Evolutionary conservation across 768 basidiomycete species (phyloP).

Genomic region (Lepiota venenata): DNA sequence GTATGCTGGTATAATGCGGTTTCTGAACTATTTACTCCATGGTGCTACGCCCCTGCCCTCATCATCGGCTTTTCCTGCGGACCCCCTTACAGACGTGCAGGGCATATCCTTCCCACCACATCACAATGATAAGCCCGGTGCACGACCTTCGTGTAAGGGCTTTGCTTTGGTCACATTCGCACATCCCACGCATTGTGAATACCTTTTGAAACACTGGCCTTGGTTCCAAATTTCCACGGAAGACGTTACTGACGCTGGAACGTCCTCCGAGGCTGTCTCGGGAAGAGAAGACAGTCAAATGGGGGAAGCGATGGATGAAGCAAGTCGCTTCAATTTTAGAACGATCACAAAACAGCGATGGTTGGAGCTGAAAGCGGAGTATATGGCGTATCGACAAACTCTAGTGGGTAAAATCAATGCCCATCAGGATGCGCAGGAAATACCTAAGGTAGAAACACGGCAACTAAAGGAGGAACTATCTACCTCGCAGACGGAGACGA

Average conservation of each 20-base stretch:
- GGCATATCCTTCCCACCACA: slow-evolving; percentile 57
- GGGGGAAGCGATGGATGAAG: slow-evolving; percentile 29
- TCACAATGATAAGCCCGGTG: slow-evolving; percentile 54
- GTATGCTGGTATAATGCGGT: slow-evolving; percentile 44
- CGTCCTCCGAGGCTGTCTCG: no score
- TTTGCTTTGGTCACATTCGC: slow-evolving; percentile 70
- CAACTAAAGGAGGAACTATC: neutral
- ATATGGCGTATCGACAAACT: slow-evolving; percentile 55
- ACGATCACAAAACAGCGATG: slow-evolving; percentile 54
- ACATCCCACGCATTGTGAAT: slow-evolving; percentile 31
- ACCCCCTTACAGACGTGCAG: slow-evolving; percentile 37
- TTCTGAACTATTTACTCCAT: slow-evolving; percentile 36
- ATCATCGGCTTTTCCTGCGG: neutral
- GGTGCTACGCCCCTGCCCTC: slow-evolving; percentile 9
- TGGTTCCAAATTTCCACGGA: slow-evolving; percentile 38
- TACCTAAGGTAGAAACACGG: neutral
- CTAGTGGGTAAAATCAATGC: slow-evolving; percentile 48
- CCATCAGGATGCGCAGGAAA: slow-evolving; percentile 23
- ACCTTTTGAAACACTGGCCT: slow-evolving; percentile 52
- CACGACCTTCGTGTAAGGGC: slow-evolving; percentile 61
- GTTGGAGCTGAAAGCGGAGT: slow-evolving; percentile 65
- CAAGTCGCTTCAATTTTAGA: slow-evolving; percentile 57
- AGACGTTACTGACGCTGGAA: no score
- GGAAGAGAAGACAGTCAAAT: no score
- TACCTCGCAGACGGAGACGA: neutral